These are phyloP conservation scores for Monosporascus sp. DNA, from an alignment of 2,329 filamentous ascomycete genomes.

Conservation along the genomic window DNA sequence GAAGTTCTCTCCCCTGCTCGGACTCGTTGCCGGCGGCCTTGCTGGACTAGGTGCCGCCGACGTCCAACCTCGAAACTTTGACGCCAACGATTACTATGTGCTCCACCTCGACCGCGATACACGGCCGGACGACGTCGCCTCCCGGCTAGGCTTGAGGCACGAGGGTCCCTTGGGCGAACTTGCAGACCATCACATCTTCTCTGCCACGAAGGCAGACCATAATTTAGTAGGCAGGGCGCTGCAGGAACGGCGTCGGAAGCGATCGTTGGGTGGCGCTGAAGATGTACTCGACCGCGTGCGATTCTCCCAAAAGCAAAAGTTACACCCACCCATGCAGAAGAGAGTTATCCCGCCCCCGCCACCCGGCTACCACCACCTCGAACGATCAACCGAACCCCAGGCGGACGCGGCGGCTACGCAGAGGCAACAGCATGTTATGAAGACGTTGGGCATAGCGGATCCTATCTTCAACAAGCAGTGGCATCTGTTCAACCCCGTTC, in stretches of 20 bases:
- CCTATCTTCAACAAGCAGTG: conserved; percentile 93
- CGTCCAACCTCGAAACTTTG: conserved; percentile 63
- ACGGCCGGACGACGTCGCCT: conserved; percentile 65
- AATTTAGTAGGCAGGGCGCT: conserved; percentile 55
- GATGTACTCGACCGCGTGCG: conserved; percentile 69
- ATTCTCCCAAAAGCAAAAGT: conserved; percentile 69
- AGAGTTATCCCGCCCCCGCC: conserved; percentile 39
- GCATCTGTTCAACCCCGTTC: conserved; percentile 83
- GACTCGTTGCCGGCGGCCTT: conserved; percentile 44
- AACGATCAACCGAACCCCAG: conserved; percentile 13
- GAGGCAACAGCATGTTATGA: conserved; percentile 56
- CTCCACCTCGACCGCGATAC: conserved; percentile 69
- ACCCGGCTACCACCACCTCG: conserved; percentile 17
- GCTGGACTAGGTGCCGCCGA: conserved; percentile 43
- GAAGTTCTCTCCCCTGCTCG: conserved; percentile 49
- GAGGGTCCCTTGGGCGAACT: conserved; percentile 79
- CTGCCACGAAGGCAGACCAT: conserved; percentile 56
- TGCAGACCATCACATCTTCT: conserved; percentile 79
- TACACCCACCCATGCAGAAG: conserved; percentile 50
- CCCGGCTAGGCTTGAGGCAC: conserved; percentile 68
- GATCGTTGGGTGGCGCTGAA: conserved; percentile 39
- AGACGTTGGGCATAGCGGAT: conserved; percentile 70
- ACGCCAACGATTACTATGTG: conserved; percentile 86
- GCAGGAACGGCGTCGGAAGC: conserved; percentile 54
- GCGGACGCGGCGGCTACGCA: conserved; percentile 43